Evolutionary conservation across 2,329 filamentous ascomycete species (phyloP), one percentile per base, ranked within the genome.

Genomic region (Amphichorda felina): DNA sequence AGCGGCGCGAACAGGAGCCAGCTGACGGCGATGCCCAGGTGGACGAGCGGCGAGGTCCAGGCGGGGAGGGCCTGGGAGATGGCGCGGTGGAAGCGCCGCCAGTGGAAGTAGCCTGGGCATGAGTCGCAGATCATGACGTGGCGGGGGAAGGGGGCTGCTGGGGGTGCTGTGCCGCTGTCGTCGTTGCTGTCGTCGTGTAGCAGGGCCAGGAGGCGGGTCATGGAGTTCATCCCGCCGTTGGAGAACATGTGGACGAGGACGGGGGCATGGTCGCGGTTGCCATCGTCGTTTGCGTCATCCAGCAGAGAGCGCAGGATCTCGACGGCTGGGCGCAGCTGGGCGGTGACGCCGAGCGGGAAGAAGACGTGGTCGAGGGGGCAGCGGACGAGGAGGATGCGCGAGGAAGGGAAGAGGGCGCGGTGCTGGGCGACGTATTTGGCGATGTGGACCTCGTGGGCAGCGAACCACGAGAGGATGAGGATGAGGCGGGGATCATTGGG

Each of bases 211-310:
- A 59, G 63, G 10, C 52, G 44, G 19, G 49, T 49, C 14, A 65
- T 57, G 22, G 60, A 59, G 35, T 57, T 56, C 17, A 60, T 54
- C 32, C 69, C 70, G 36, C 68, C 68, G 42, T 73, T 72, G 27
- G 68, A 72, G 45, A 72, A 71, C 24, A 61, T 40, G 42, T 72
- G 69, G 10, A 67, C 45, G 3, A 72, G 54, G 13, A 71, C 50
- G 22, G 21, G 21, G 6, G 21, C 21, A 10, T 53, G 50, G 9
- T 55, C 56, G 25, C 37, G 35, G 15, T 40, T 14, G 15, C 29
- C 33, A 25, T 35, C 33, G 15, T 14, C 24, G 29, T 30, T 17
- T 6, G 21, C 21, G 21, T 6, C 6, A 24, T n/a, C n/a, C n/a
- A 35, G 14, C 25, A 27, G 9, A 18, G 51, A 53, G 30, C 71